These are phyloP conservation scores for Pseudohyphozyma bogoriensis DNA, from an alignment of 768 basidiomycete species.

Conservation along the genomic window DNA sequence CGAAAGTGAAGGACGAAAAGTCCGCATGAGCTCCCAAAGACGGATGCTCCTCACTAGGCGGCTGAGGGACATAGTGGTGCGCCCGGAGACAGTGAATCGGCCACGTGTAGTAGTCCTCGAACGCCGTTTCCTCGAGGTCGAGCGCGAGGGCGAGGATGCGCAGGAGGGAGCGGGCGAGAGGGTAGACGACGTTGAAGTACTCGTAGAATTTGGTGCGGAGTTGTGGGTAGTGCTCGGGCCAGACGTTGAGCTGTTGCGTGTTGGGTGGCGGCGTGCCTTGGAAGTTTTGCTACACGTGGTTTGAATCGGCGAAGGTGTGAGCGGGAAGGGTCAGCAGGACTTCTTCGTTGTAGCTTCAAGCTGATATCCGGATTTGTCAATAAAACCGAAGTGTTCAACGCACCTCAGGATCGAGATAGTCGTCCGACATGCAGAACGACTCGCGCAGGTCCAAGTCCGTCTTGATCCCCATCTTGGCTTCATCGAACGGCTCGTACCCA, in stretches of 20 bases:
- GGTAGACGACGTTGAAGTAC: constrained; percentile 14
- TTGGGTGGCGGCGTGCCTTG: not conserved
- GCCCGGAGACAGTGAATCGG: constrained; percentile 16
- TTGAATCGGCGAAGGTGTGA: not conserved
- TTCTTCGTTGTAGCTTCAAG: too few relatives aligned
- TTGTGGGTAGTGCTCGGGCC: constrained; percentile 12
- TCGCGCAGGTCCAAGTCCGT: constrained; percentile 10
- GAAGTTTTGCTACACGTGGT: constrained; percentile 3
- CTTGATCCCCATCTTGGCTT: constrained; percentile 4
- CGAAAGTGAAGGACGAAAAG: constrained; percentile 18
- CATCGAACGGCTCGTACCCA: constrained; percentile 20
- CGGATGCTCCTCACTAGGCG: constrained; percentile 5
- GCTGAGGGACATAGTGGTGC: constrained; percentile 21
- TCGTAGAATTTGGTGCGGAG: constrained; percentile 12
- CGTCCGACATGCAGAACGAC: constrained; percentile 18
- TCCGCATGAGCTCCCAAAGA: constrained; percentile 15
- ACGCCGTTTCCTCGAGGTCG: constrained; percentile 9
- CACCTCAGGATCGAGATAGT: constrained; percentile 10
- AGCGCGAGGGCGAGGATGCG: constrained; percentile 14
- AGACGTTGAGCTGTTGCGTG: constrained; percentile 15
- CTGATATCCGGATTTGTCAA: too few relatives aligned
- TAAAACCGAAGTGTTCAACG: not conserved
- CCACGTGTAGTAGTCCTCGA: constrained; percentile 7
- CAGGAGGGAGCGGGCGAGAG: constrained; percentile 14
- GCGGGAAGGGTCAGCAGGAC: too few relatives aligned